Conservation (phyloP, 2,329 filamentous ascomycete genomes). For the Periconia digitata region DNA sequence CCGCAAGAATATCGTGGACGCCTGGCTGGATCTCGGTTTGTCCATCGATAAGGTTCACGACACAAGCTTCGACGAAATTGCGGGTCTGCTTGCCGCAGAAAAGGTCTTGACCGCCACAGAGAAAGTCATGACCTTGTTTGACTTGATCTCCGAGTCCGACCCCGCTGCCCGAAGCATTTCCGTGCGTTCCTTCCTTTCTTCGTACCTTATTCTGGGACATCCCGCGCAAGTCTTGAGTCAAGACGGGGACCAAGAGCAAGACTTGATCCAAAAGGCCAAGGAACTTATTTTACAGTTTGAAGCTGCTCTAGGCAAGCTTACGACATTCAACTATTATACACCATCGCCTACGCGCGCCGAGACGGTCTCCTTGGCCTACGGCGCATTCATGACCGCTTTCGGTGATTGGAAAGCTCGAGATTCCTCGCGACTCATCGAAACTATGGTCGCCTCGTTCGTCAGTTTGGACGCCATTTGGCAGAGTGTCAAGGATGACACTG, state of each 20-base stretch:
- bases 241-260: slow-evolving; percentile 69
- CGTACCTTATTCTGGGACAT: slow-evolving; percentile 78
- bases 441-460: slow-evolving; percentile 85
- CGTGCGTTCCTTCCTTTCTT: slow-evolving; percentile 75
- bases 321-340: slow-evolving; percentile 66
- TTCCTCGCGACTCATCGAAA: slow-evolving; percentile 74
- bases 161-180: slow-evolving; percentile 64
- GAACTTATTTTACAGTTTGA: slow-evolving; percentile 80
- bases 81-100: slow-evolving; percentile 66
- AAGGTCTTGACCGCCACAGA: slow-evolving; percentile 67
- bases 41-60: slow-evolving; percentile 70
- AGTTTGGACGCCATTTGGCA: slow-evolving; percentile 83
- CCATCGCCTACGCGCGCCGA: slow-evolving; percentile 64
- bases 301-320: slow-evolving; percentile 67
- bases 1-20: slow-evolving; percentile 62
- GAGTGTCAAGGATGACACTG: slow-evolving; percentile 76
- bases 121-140: slow-evolving; percentile 68
- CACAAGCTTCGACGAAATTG: slow-evolving; percentile 74
- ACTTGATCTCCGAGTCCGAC: slow-evolving; percentile 60
- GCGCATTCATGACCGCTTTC: slow-evolving; percentile 75
- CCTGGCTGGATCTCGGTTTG: slow-evolving; percentile 67
- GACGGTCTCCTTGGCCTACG: slow-evolving; percentile 68
- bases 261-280: slow-evolving; percentile 75
- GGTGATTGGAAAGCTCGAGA: slow-evolving; percentile 83
- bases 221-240: slow-evolving; percentile 76